A percentile compares a stretch with the other conserved stretches of the same genome.
phyloP scores from a whole-genome alignment of 176 grass and related monocot species.

The Phragmites australis region DNA sequence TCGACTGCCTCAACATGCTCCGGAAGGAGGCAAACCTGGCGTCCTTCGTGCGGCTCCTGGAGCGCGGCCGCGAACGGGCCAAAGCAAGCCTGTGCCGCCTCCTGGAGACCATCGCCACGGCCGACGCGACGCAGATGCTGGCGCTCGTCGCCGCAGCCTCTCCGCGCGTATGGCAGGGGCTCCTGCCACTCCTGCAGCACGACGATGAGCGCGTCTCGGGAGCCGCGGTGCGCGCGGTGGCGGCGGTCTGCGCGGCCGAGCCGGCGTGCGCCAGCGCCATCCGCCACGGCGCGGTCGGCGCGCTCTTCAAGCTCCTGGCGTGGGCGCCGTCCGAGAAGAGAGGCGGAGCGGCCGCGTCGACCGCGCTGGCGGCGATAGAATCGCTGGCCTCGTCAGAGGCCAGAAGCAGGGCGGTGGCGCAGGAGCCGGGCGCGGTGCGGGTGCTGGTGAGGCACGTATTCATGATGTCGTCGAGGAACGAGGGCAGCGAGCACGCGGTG shows the following conservation, averaged over 20 bases:
- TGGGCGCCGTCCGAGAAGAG: slow-evolving; percentile 22
- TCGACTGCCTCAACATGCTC: slow-evolving; percentile 72
- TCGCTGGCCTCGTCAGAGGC: slow-evolving; percentile 47
- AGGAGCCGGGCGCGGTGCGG: slow-evolving; percentile 40
- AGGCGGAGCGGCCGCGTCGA: slow-evolving; percentile 1
- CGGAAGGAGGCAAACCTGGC: slow-evolving; percentile 45
- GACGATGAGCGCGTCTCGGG: slow-evolving; percentile 27
- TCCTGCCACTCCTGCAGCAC: slow-evolving; percentile 49
- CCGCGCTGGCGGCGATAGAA: slow-evolving; percentile 62
- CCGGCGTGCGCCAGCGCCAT: slow-evolving; percentile 55
- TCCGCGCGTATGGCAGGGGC: slow-evolving; percentile 49
- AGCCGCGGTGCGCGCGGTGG: slow-evolving; percentile 56
- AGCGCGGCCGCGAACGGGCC: slow-evolving; percentile 41
- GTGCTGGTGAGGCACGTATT: slow-evolving; percentile 76
- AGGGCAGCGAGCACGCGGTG: slow-evolving; percentile 83
- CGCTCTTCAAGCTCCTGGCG: slow-evolving; percentile 57
- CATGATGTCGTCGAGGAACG: slow-evolving; percentile 60
- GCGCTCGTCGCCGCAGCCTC: slow-evolving; percentile 46
- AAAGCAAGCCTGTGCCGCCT: slow-evolving; percentile 60
- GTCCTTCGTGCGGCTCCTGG: slow-evolving; percentile 55
- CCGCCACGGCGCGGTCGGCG: slow-evolving; percentile 52
- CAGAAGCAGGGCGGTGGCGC: slow-evolving; percentile 43
- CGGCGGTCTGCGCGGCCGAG: slow-evolving; percentile 51
- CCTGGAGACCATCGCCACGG: slow-evolving; percentile 62
- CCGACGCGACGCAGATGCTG: slow-evolving; percentile 50